Base-by-base conservation (phyloP, 2,329 filamentous ascomycete genomes). In the Lachnellula subtilissima region DNA sequence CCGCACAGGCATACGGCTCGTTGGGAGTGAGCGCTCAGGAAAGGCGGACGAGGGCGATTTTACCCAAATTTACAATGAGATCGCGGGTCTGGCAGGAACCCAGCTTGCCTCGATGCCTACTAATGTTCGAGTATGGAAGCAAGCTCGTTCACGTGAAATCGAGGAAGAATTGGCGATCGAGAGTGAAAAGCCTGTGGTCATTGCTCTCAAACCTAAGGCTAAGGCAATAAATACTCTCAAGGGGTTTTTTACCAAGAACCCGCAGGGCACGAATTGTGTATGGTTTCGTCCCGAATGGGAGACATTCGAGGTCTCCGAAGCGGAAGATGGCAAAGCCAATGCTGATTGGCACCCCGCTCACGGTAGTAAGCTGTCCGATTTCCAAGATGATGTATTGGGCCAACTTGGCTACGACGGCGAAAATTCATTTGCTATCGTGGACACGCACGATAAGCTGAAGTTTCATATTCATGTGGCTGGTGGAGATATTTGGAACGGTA, bases 231-330 rank as follows among this genome's bases (percentile, higher is more conserved):
- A 19, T 7, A 23, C 17, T 15, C 22, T 59, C 5, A 48, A 11
- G 36, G n/a, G 15, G 0, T 39, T 40, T 3, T 54, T 45, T 46
- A 53, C 19, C 1, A 19, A 32, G 50, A 22, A 19, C 45, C 22
- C 7, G 2, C 8, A 12, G 32, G 39, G 48, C 15, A 55, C 48
- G 1, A 51, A 50, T 49, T 61, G 54, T 23, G 46, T 64, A 4
- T 65, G 61, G 58, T 61, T 64, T 23, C 57, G 58, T 23, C 61
- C 61, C 2, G 57, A 61, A 22, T 63, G 55, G 50, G 32, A 50
- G 8, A 15, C 35, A 17, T 56, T 61, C 35, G 43, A 35, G 0
- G 15, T 64, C 17, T n/a, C 39, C n/a, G 50, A 56, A 40, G 17
- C 35, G 2, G 50, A 39, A 12, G 19, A 17, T 49, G 14, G 17